Evolutionary conservation across 2,329 filamentous ascomycete genomes (phyloP).

Genomic region (Exophiala phaeomuriformis): DNA sequence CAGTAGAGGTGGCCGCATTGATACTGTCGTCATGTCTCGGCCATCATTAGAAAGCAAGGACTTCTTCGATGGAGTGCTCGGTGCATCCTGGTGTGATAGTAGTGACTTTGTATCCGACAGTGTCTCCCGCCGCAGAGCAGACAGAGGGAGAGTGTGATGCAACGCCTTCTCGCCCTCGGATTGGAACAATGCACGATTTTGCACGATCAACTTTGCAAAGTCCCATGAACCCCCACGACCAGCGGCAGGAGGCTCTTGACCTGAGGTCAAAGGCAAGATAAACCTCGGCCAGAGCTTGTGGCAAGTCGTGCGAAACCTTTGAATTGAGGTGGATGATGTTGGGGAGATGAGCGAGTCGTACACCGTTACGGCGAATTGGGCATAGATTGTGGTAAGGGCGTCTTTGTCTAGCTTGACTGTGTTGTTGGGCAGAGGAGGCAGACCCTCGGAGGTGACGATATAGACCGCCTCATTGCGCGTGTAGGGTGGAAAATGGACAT

Average conservation of each 20-base stretch:
- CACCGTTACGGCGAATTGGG: conserved; percentile 71
- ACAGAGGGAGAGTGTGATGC: conserved; percentile 31
- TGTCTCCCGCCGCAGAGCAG: conserved; percentile 15
- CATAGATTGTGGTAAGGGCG: conserved; percentile 35
- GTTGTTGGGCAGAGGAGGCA: conserved; percentile 13
- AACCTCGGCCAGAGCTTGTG: conserved; percentile 78
- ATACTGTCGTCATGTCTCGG: background rate
- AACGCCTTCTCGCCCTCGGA: conserved; percentile 40
- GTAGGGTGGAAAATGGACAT: conserved; percentile 80
- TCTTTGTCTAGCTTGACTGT: conserved; percentile 6
- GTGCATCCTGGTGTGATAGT: conserved; percentile 7
- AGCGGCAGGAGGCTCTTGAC: conserved; percentile 44
- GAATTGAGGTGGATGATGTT: conserved; percentile 65
- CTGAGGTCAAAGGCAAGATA: conserved; percentile 65
- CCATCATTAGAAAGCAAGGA: too few species aligned
- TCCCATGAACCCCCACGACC: conserved; percentile 59
- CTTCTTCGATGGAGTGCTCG: background rate
- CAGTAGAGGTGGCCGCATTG: conserved; percentile 29
- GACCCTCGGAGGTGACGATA: conserved; percentile 56
- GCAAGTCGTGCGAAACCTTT: conserved; percentile 63
- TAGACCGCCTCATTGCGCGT: conserved; percentile 68
- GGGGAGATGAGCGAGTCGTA: conserved; percentile 80
- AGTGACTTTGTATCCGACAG: conserved; percentile 5
- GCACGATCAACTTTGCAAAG: conserved; percentile 72
- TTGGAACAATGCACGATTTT: conserved; percentile 41